These are phyloP conservation scores for Colletotrichum karsti DNA, from an alignment of 2,329 filamentous ascomycete genomes.

Conservation along the genomic window DNA sequence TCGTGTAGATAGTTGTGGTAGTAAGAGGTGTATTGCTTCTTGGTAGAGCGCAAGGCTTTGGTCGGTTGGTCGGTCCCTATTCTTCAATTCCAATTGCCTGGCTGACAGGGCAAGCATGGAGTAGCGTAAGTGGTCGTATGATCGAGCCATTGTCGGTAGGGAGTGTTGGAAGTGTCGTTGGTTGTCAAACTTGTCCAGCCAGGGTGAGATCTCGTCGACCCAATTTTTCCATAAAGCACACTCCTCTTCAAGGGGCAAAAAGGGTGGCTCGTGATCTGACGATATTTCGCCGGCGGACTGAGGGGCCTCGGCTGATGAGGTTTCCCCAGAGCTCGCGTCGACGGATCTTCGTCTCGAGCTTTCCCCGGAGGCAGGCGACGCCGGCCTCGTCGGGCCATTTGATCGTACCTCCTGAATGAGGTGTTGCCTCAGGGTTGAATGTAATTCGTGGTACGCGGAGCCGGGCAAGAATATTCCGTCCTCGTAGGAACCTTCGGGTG, in stretches of 20 bases:
- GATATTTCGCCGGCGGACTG: slow-evolving; percentile 6
- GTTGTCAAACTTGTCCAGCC: slow-evolving; percentile 67
- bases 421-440: slow-evolving; percentile 52
- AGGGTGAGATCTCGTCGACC: slow-evolving; percentile 50
- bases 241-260: slow-evolving; percentile 38
- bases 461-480: slow-evolving; percentile 56
- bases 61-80: slow-evolving; percentile 49
- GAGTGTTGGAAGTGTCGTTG: slow-evolving; percentile 61
- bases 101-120: slow-evolving; percentile 64
- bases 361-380: slow-evolving; percentile 3
- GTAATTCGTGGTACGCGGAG: slow-evolving; percentile 54
- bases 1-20: slow-evolving; percentile 42
- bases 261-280: slow-evolving; percentile 25
- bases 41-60: slow-evolving; percentile 65
- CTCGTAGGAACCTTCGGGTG: slow-evolving; percentile 41
- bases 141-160: slow-evolving; percentile 59
- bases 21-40: slow-evolving; percentile 56
- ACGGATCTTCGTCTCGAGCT: slow-evolving; percentile 1
- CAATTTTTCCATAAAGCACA: slow-evolving; percentile 49
- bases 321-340: slow-evolving; percentile 1
- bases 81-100: slow-evolving; percentile 59
- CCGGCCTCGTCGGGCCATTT: slow-evolving; percentile 41
- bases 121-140: slow-evolving; percentile 54
- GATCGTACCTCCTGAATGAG: slow-evolving; percentile 54
- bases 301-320: background rate